Conservation (phyloP, 2,329 filamentous ascomycete genomes). For the Madurella mycetomatis region DNA sequence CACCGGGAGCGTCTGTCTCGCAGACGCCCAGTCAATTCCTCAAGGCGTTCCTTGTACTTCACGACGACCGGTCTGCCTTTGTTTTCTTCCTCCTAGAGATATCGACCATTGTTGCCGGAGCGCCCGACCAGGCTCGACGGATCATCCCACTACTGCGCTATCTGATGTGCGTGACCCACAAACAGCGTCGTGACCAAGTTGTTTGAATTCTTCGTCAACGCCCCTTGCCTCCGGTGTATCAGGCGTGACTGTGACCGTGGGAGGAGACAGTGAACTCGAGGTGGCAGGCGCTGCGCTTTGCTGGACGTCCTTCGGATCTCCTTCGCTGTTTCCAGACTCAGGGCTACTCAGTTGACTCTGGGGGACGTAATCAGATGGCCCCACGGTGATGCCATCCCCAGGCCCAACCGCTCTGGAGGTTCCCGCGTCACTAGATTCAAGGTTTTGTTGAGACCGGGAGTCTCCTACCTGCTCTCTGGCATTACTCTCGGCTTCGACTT, state of each 20-base stretch:
- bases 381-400: conserved; percentile 33
- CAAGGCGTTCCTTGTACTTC: too few species aligned
- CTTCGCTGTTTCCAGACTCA: conserved; percentile 1
- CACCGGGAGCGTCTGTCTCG: too few species aligned
- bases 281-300: conserved; percentile 28
- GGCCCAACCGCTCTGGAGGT: conserved; percentile 27
- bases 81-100: conserved; percentile 24
- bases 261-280: conserved; percentile 30
- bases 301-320: conserved; percentile 13
- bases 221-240: conserved; percentile 42
- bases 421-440: conserved; percentile 16
- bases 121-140: conserved; percentile 1
- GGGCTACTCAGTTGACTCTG: conserved; percentile 17
- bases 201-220: conserved; percentile 39
- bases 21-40: too few species aligned
- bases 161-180: conserved; percentile 32
- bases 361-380: conserved; percentile 34
- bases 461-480: conserved; percentile 5
- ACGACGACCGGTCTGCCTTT: not conserved
- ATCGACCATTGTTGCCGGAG: not conserved
- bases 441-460: not conserved
- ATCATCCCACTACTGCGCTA: conserved; percentile 31
- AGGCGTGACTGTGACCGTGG: conserved; percentile 46
- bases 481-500: conserved; percentile 27
- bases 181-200: conserved; percentile 38